Evolutionary conservation across 2,329 filamentous ascomycete species (phyloP), one percentile per base, ranked within the genome.

Genomic region (Rhynchosporium agropyri): DNA sequence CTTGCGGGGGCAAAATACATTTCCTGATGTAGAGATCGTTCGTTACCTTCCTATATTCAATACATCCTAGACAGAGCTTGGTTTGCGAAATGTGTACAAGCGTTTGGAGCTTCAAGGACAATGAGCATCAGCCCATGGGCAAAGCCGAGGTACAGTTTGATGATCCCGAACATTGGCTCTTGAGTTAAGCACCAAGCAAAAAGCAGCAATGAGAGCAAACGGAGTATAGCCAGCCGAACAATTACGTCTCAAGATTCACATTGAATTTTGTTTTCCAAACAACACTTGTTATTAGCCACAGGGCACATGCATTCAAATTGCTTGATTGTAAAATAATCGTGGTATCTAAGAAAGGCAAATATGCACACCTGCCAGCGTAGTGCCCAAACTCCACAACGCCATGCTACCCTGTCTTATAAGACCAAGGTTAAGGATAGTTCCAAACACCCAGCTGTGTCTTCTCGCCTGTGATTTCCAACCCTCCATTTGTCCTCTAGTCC

Each of bases 311-410:
- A 43, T 33, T 49, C 31, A 50, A 48, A 42, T 45, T 38, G 45
- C 20, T 58, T 58, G 45, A 58, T 38, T 40, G 56, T 38, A 50
- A 42, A 50, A 15, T 50, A 58, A 58, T 49, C 55, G 51, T 61
- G 59, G 59, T 61, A 61, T 61, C 59, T 61, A 56, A 61, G 6
- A 56, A 49, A 36, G 33, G 33, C 33, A 40, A 40, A 42, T 56
- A 45, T 49, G 20, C 40, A 42, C 38, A 33, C 43, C 43, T 40
- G 43, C 43, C 46, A 43, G 42, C 29, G 26, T 33, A 15, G 43
- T 49, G 51, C 15, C 51, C 59, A 56, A 42, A 50, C 13, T 26
- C 45, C n/a, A 26, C 26, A 56, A 56, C 51, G 51, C 59, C 58
- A 54, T 45, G 31, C 9, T 50, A 26, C 57, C 38, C 43, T 46